A percentile compares a stretch with the other conserved stretches of the same genome.
phyloP scores from a whole-genome alignment of 225 moss, liverwort and hornwort genomes.

The Thuidium tamariscinum region DNA sequence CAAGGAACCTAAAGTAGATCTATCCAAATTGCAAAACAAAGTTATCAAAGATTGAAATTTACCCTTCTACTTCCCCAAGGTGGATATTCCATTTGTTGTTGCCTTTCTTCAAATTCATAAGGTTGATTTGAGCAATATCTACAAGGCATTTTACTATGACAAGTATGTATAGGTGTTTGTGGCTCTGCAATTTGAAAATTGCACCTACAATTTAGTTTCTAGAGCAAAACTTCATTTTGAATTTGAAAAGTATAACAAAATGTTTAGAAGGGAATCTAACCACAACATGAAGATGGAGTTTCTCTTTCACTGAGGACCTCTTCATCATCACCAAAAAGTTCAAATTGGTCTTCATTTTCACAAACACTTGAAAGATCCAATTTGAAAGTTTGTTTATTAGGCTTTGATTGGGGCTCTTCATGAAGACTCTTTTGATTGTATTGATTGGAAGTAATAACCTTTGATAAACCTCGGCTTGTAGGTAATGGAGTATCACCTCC shows the following conservation, averaged over 20 bases:
- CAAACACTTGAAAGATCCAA: constrained; percentile 4
- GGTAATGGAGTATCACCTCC: constrained; percentile 15
- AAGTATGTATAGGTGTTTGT: neutral
- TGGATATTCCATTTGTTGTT: neutral
- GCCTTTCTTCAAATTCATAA: neutral
- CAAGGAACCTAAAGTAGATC: accelerated
- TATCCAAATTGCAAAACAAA: neutral
- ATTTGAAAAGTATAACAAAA: neutral
- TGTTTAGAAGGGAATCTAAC: neutral
- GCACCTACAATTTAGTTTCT: neutral
- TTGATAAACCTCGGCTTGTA: neutral
- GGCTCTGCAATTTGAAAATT: neutral
- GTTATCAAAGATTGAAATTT: neutral
- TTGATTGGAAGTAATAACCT: neutral
- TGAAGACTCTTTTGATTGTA: neutral
- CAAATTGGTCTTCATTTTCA: constrained; percentile 15
- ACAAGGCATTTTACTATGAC: neutral
- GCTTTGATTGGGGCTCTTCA: neutral
- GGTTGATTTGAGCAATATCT: neutral
- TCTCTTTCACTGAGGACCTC: constrained; percentile 40
- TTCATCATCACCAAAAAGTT: constrained; percentile 24
- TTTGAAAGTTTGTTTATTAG: constrained; percentile 13
- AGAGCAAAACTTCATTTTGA: neutral
- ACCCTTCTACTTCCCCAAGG: neutral
- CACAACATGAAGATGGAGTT: constrained; percentile 15